Base-by-base conservation (phyloP, 257 asterid species). In the Galeopsis tetrahit region DNA sequence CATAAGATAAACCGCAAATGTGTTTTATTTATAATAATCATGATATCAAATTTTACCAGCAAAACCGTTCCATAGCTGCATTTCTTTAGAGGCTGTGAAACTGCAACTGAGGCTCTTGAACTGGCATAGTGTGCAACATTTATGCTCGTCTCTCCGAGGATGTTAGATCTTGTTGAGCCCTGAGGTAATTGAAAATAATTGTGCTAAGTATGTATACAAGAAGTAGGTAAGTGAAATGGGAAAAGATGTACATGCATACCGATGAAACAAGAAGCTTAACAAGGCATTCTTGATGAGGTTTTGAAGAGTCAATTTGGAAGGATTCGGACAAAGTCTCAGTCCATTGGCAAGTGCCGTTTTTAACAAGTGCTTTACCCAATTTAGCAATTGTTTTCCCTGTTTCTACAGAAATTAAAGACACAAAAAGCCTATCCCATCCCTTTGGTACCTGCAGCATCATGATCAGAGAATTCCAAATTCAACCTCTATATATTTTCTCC, bases 391-490 rank as follows among this genome's bases (percentile, higher is more conserved):
- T 71, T 78, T 85, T 94, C 68, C 97, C 97, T 10, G 90, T 88
- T 78, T 88, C 95, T 42, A 80, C 88, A 32, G 88, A 82, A 64
- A 84, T 75, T 53, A 91, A 3, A 32, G 90, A 80, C 59, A 94
- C 71, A 35, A 69, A 81, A 10, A 94, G 93, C 69, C 89, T 86
- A 80, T 94, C 98, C 97, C 97, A 91, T 81, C 96, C 96, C 81
- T 91, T 94, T 21, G 98, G 97, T n/a, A 91, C 96, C 98, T 94
- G 75, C 53, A 67, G 33, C 34, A 53, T 63, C 10, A 63, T 63
- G 7, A 63, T 40, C 69, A 40, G 7, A 63, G 55, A 10, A 44
- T 44, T 14, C 14, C 21, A 49, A 11, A 49, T 49, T n/a, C 56
- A 49, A 14, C 28, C 55, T 11, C 55, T 11, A 48, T 21, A 21